Conservation (phyloP, 163 green algal species). For the Coccomyxa subellipsoidea region DNA sequence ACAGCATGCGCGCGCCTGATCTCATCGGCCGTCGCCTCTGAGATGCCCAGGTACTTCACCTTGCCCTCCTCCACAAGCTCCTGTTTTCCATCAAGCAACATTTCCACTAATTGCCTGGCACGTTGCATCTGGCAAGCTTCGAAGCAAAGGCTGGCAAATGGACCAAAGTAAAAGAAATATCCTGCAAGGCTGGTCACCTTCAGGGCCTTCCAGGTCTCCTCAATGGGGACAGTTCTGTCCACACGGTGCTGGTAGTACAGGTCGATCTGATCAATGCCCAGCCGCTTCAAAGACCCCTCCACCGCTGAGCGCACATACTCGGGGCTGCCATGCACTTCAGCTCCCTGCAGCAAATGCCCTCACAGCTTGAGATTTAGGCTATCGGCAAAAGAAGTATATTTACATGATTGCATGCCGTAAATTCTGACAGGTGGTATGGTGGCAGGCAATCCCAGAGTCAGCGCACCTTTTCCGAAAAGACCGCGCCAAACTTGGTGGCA, state of each 20-base stretch:
- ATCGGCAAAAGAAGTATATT: too few species aligned
- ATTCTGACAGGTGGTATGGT: background rate
- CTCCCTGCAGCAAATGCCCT: background rate
- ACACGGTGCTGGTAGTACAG: constrained; percentile 62
- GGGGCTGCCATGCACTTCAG: constrained; percentile 20
- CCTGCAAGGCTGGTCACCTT: too few species aligned
- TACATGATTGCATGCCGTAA: background rate
- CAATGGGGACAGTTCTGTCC: constrained; percentile 45
- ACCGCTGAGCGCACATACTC: constrained; percentile 39
- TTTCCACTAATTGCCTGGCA: background rate
- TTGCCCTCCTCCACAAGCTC: constrained; percentile 62
- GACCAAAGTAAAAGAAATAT: too few species aligned
- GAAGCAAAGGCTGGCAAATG: too few species aligned
- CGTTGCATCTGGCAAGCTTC: background rate
- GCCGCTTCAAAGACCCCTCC: constrained; percentile 37
- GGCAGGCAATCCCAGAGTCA: background rate
- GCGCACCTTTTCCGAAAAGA: background rate
- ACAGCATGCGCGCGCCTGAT: constrained; percentile 57
- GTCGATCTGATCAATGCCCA: constrained; percentile 43
- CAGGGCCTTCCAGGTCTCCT: constrained; percentile 45
- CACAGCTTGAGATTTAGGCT: too few species aligned
- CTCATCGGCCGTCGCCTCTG: constrained; percentile 44
- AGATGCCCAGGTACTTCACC: constrained; percentile 60
- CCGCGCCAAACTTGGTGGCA: constrained; percentile 50
- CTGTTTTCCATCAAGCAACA: constrained; percentile 20